Conservation (phyloP, 164 flowering plant genomes). For the Liquidambar formosana region DNA sequence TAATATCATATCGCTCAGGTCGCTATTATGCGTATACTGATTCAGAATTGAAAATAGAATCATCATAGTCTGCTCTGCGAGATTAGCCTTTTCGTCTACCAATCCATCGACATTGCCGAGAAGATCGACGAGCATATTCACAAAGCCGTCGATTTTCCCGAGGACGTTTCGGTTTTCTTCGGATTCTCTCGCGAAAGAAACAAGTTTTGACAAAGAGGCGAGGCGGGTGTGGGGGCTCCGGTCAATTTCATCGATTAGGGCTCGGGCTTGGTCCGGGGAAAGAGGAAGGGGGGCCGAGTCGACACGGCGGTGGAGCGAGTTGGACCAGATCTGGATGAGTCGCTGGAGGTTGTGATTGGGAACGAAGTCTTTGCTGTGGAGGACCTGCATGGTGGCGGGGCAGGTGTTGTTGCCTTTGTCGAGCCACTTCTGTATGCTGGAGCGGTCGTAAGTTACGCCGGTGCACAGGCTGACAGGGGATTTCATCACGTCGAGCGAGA, state of each 20-base stretch:
- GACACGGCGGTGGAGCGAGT: constrained; percentile 31
- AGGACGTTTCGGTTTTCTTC: constrained; percentile 48
- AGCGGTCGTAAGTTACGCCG: constrained; percentile 91
- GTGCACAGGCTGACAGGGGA: constrained; percentile 89
- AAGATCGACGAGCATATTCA: constrained; percentile 33
- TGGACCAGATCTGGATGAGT: constrained; percentile 83
- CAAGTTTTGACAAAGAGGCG: constrained; percentile 26
- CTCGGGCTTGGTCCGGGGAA: constrained; percentile 19
- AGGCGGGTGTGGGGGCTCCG: not conserved
- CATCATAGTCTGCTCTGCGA: constrained; percentile 32
- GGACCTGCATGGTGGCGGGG: constrained; percentile 91
- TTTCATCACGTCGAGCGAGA: constrained; percentile 88
- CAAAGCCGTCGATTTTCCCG: constrained; percentile 39
- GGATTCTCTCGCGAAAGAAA: constrained; percentile 37
- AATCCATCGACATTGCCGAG: constrained; percentile 18
- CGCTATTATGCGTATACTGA: constrained; percentile 21
- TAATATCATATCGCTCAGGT: constrained; percentile 18
- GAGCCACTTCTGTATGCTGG: constrained; percentile 87
- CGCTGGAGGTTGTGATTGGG: constrained; percentile 86
- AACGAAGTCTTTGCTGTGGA: constrained; percentile 60
- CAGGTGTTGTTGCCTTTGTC: constrained; percentile 92
- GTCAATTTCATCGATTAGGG: constrained; percentile 14
- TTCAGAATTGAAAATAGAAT: constrained; percentile 30
- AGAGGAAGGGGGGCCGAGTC: constrained; percentile 12
- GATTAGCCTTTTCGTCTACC: not conserved